Evolutionary conservation across 768 basidiomycete genomes (phyloP).

Genomic region (Mrakia frigida): DNA sequence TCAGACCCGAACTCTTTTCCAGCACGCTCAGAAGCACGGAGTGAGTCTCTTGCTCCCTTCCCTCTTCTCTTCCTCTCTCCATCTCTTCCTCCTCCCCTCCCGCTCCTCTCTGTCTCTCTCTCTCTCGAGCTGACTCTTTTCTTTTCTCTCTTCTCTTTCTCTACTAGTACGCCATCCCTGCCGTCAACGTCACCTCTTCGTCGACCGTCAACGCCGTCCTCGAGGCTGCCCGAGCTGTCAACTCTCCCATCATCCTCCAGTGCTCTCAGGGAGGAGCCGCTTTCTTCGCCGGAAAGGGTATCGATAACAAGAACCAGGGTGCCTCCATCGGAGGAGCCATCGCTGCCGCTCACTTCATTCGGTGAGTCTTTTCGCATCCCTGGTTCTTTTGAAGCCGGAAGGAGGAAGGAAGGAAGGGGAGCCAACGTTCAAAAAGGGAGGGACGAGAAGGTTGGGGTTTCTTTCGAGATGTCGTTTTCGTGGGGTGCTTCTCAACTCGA

Average conservation of each 20-base stretch:
- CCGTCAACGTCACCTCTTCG: slow-evolving; percentile 81
- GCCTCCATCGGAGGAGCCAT: slow-evolving; percentile 89
- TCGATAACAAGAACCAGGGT: slow-evolving; percentile 82
- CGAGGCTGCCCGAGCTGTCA: slow-evolving; percentile 93
- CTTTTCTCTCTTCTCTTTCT: not conserved
- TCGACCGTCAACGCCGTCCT: slow-evolving; percentile 85
- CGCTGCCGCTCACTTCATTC: slow-evolving; percentile 87
- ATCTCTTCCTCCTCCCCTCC: not conserved
- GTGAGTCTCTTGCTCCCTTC: slow-evolving; percentile 49
- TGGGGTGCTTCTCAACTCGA: not conserved
- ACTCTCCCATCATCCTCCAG: slow-evolving; percentile 95
- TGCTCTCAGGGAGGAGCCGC: slow-evolving; percentile 95
- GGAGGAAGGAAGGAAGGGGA: not conserved
- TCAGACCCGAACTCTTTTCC: slow-evolving; percentile 88
- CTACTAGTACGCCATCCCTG: slow-evolving; percentile 35
- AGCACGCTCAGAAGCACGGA: slow-evolving; percentile 83
- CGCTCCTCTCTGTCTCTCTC: not conserved
- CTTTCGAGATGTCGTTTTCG: not conserved
- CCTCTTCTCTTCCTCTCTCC: not conserved
- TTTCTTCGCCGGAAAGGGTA: slow-evolving; percentile 93
- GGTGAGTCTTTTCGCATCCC: slow-evolving; percentile 41
- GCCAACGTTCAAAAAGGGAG: not conserved
- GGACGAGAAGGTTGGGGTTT: not conserved
- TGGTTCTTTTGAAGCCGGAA: not conserved
- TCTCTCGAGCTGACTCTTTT: not conserved